phyloP scores from a whole-genome alignment of 352 stramenopile genomes.

The Globisporangium canariense region DNA sequence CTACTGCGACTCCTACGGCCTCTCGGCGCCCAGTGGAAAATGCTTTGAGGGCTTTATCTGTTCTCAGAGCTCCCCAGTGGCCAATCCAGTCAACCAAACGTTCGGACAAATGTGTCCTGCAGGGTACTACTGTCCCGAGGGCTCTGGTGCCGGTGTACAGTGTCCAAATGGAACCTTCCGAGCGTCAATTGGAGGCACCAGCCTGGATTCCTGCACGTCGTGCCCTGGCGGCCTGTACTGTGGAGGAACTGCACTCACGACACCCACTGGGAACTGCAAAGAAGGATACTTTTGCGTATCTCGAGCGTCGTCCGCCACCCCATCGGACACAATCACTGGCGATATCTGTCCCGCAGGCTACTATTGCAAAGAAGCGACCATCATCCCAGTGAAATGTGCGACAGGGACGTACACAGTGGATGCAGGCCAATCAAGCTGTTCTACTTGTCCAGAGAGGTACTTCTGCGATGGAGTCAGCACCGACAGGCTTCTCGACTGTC shows the following conservation, averaged over 20 bases:
- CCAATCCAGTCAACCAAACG: conserved; percentile 43
- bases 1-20: conserved; percentile 88
- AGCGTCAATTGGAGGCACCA: conserved; percentile 40
- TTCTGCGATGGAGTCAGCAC: conserved; percentile 60
- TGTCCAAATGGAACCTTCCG: conserved; percentile 68
- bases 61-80: conserved; percentile 41
- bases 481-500: conserved; percentile 38
- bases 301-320: conserved; percentile 37
- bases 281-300: conserved; percentile 84
- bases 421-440: conserved; percentile 29
- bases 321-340: conserved; percentile 41
- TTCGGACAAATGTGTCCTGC: conserved; percentile 62
- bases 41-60: conserved; percentile 74
- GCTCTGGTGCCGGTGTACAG: conserved; percentile 42
- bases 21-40: conserved; percentile 39
- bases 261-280: conserved; percentile 54
- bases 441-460: conserved; percentile 54
- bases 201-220: conserved; percentile 51
- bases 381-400: conserved; percentile 40
- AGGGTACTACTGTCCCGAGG: conserved; percentile 72
- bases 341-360: conserved; percentile 50
- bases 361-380: conserved; percentile 54
- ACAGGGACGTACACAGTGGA: conserved; percentile 35
- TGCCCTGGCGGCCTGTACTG: conserved; percentile 68
- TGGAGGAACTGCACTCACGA: conserved; percentile 35